Evolutionary conservation across 2,329 filamentous ascomycete species (phyloP), one percentile per base, ranked within the genome.

Genomic region (Ceratocystis lukuohia): DNA sequence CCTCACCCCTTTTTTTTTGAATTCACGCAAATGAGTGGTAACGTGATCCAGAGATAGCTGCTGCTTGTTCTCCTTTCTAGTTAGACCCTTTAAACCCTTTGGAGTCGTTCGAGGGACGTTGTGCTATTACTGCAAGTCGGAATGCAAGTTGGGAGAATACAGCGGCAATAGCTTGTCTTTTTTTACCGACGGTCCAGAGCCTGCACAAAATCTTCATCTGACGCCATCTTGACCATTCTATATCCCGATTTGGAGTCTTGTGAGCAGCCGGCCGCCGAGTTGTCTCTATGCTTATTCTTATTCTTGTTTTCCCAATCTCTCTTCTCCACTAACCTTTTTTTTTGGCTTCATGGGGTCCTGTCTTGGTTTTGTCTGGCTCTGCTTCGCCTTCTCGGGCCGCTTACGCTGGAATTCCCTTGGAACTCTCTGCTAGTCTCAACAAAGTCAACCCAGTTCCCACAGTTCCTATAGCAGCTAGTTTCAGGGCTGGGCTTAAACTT

Each of bases 331-430:
- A 1, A 22, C 50, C 25, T 22, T 25, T 20, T 17, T 17, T 20
- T 48, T 17, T 25, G 45, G 45, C 45, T 48, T 37, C 33, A 10
- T 37, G 33, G 33, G 10, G 33, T 41, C 10, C 10, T 41, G 12
- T 41, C 37, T 12, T 41, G 3, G 1, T 41, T 41, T 41, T 20
- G 7, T 28, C 48, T 53, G 20, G 6, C 22, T 22, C 17, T 50
- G 48, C 25, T 30, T 59, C 56, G 15, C 28, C 28, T 57, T 57
- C 53, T 57, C 53, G 53, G 53, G 53, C 25, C 53, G 53, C 53
- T 33, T 17, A n/a, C 22, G 25, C 17, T 30, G 28, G 28, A 8
- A 20, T 17, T 37, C 33, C n/a, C 28, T 37, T 59, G 25, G 56
- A 33, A 37, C 37, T 33, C 28, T 37, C 17, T 50, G 28, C 17